Conservation (phyloP, 2,329 filamentous ascomycete genomes). For the Botrytis galanthina region DNA sequence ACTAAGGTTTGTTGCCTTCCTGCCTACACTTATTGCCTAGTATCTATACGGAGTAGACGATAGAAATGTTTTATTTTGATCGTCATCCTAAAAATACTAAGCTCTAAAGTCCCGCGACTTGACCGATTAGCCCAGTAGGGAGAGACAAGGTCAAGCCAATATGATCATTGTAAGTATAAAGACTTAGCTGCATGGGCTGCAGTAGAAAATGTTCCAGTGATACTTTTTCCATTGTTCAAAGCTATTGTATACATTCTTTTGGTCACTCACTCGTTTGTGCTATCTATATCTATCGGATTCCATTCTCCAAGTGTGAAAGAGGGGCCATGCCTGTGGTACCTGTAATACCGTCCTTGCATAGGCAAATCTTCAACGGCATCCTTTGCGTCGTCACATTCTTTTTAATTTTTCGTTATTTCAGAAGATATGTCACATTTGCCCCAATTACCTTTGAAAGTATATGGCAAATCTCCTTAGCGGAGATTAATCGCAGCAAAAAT, state of each 20-base stretch:
- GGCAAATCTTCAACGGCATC: conserved; percentile 21
- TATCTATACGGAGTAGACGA: background rate
- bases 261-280: background rate
- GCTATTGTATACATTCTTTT: background rate
- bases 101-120: conserved; percentile 3
- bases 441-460: conserved; percentile 26
- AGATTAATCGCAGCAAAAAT: conserved; percentile 26
- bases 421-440: conserved; percentile 20
- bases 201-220: background rate
- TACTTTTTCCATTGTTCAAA: background rate
- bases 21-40: background rate
- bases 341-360: conserved; percentile 6
- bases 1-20: conserved; percentile 3
- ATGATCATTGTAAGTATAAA: background rate
- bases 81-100: background rate
- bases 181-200: background rate
- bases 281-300: background rate
- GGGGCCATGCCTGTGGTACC: conserved; percentile 5
- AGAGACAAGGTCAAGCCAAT: conserved; percentile 2
- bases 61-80: background rate
- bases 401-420: conserved; percentile 23
- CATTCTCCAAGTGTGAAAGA: background rate
- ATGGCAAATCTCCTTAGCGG: conserved; percentile 26
- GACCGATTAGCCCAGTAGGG: background rate
- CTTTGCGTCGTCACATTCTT: conserved; percentile 23